These are phyloP conservation scores for Tylopilus sp. DNA, from an alignment of 1,284 basidiomycete genomes.

Conservation along the genomic window DNA sequence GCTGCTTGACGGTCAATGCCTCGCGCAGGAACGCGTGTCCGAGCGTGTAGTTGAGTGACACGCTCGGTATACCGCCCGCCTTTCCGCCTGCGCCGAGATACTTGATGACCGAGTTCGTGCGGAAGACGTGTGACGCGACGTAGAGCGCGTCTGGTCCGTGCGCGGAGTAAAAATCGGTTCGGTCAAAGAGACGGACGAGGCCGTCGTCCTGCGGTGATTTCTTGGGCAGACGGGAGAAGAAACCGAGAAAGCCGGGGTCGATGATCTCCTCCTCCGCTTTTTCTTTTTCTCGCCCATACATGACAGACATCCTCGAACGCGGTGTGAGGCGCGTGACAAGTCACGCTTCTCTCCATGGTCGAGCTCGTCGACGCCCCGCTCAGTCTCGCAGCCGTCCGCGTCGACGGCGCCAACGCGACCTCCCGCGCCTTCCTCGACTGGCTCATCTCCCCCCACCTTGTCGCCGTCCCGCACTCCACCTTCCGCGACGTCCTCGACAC, in stretches of 20 bases:
- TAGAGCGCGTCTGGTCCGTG: constrained; percentile 89
- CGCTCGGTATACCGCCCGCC: constrained; percentile 64
- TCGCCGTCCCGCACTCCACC: constrained; percentile 29
- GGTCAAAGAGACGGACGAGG: constrained; percentile 82
- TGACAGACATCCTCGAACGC: constrained; percentile 34
- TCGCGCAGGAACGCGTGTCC: constrained; percentile 88
- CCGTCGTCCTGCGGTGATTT: constrained; percentile 63
- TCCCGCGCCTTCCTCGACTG: constrained; percentile 77
- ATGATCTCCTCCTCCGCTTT: constrained; percentile 48
- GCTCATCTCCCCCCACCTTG: constrained; percentile 61
- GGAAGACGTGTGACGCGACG: constrained; percentile 83
- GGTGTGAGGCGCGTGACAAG: constrained; percentile 23
- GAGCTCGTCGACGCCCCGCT: constrained; percentile 30
- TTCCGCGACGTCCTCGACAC: constrained; percentile 68
- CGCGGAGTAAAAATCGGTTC: constrained; percentile 83
- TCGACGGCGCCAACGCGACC: constrained; percentile 74
- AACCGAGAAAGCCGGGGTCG: constrained; percentile 76
- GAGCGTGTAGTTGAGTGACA: constrained; percentile 76
- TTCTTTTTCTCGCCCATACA: constrained; percentile 73
- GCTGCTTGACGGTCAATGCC: constrained; percentile 85
- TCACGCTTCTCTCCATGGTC: constrained; percentile 16
- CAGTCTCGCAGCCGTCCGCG: constrained; percentile 50
- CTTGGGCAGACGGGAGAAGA: constrained; percentile 63
- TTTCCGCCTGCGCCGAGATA: constrained; percentile 66
- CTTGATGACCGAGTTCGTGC: constrained; percentile 83